Base-by-base conservation (phyloP, 352 stramenopile species). In the Phytophthora citricola region DNA sequence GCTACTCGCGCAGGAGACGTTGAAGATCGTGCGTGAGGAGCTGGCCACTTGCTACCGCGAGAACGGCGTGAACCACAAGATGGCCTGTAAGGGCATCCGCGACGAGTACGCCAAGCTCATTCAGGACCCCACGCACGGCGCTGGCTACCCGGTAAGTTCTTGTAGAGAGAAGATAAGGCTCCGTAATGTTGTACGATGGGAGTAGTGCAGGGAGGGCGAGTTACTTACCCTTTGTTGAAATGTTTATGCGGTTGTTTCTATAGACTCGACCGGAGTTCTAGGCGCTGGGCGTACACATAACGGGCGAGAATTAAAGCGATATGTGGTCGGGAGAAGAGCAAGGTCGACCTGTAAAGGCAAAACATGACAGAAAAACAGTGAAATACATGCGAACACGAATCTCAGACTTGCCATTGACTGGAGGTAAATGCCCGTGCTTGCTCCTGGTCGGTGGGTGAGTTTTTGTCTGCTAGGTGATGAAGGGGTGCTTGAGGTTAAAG, bases 41-140 rank as follows among this genome's bases (percentile, higher is more conserved):
- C 74, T 95, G 63, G 85, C 88, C 57, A 84, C 85, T 57, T 95
- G 88, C 75, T 95, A 95, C 79, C 89, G 92, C 66, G 87, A 95
- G 71, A 80, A 94, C 72, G 88, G 88, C 59, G 84, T 95, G 47
- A 95, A 95, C 79, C 88, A 95, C 85, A 92, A 90, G 66, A 88
- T 94, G 57, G 83, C 81, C 22, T 95, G 88, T 84, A 94, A 93
- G 73, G 63, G 57, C 20, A 58, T 95, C 47, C 86, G 88, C 51
- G 85, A 95, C 55, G 84, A 95, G 74, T 95, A 95, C 68, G 85
- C 71, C 45, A 85, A 76, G 59, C 83, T 95, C 41, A 76, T 95
- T 55, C 83, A 80, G 58, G 88, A 95, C 73, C 88, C 88, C 38
- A 91, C 86, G 51, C 81, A 90, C 49, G 85, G 85, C 45, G 84